These are phyloP conservation scores for Chytridium lagenaria DNA, from an alignment of 371 early-diverging fungal genomes.

Conservation along the genomic window DNA sequence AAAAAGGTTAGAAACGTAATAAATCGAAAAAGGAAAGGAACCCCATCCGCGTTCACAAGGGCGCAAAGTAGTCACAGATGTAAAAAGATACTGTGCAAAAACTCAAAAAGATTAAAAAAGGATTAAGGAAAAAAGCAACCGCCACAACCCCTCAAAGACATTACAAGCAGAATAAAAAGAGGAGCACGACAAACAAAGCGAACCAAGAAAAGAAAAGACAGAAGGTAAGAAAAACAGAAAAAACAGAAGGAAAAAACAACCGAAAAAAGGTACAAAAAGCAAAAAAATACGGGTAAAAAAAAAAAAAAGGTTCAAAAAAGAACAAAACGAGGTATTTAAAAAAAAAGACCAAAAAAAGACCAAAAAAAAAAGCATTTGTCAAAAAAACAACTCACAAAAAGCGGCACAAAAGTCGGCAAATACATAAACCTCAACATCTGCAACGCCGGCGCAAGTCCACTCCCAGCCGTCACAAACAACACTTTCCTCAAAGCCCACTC, in stretches of 20 bases:
- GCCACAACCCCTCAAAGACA: too few species aligned
- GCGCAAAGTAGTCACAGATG: too few species aligned
- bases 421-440: conserved; percentile 23
- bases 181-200: too few species aligned
- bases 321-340: conserved; percentile 7
- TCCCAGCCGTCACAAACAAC: conserved; percentile 29
- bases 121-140: not conserved
- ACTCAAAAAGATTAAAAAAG: not conserved
- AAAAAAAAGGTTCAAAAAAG: too few species aligned
- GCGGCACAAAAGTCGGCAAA: conserved; percentile 25
- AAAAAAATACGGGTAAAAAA: not conserved
- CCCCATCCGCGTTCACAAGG: too few species aligned
- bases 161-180: too few species aligned
- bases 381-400: conserved; percentile 12
- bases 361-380: too few species aligned
- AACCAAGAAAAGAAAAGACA: too few species aligned
- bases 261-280: not conserved
- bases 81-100: too few species aligned
- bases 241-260: not conserved
- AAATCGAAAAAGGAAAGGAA: too few species aligned
- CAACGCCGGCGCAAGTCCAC: conserved; percentile 28
- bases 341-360: not conserved
- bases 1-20: too few species aligned
- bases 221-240: not conserved
- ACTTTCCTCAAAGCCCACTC: conserved; percentile 14